A percentile compares a stretch with the other conserved stretches of the same genome.
phyloP scores from a whole-genome alignment of 1,139 yeast genomes.

The Taphrina populina region DNA sequence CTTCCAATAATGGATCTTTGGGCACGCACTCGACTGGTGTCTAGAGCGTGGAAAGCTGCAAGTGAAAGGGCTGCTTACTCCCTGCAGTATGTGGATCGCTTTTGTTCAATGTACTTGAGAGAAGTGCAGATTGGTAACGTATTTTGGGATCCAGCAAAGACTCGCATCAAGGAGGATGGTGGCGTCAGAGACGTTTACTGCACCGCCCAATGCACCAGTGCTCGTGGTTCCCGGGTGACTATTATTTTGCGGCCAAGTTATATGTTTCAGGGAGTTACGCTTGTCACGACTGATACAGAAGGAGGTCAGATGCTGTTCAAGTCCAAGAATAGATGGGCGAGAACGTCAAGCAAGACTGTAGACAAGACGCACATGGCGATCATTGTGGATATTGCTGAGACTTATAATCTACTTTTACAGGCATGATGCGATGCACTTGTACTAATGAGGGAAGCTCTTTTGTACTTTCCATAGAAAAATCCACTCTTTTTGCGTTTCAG shows the following conservation, averaged over 20 bases:
- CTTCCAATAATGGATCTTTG: background rate
- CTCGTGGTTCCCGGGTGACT: background rate
- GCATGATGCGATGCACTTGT: background rate
- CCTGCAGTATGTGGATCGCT: background rate
- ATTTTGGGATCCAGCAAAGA: background rate
- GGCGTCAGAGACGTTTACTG: background rate
- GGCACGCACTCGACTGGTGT: background rate
- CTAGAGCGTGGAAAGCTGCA: background rate
- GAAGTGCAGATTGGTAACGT: background rate
- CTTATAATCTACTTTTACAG: background rate
- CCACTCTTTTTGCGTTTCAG: background rate
- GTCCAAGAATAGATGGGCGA: slow-evolving; percentile 7
- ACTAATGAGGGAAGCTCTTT: background rate
- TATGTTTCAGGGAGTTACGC: background rate
- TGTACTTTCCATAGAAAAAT: background rate
- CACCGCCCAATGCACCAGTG: background rate
- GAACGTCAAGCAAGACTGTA: slow-evolving; percentile 1
- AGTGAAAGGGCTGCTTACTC: background rate
- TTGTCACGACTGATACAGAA: background rate
- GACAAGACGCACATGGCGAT: background rate
- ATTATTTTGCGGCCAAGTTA: background rate
- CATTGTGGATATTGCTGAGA: slow-evolving; percentile 10
- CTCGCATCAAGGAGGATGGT: too few relatives aligned
- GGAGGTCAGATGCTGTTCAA: background rate
- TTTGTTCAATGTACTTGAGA: slow-evolving; percentile 1